Evolutionary conservation across 2,329 filamentous ascomycete species (phyloP).

Genomic region (Camillea tinctor): DNA sequence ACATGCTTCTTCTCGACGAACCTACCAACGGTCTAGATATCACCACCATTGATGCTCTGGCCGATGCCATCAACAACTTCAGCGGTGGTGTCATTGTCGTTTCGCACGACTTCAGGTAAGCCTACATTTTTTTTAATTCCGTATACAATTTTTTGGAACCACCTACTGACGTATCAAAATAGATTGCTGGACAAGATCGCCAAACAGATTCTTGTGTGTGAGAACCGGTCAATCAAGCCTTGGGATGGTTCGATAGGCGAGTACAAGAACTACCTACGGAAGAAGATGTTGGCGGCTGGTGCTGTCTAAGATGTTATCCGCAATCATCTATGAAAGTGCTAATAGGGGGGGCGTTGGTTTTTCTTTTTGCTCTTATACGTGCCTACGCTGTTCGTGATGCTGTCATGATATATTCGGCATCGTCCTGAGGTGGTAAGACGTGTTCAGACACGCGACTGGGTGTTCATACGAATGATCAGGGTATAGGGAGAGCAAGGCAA

Average conservation of each 20-base stretch:
- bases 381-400: background rate
- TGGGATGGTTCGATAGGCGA: conserved; percentile 90
- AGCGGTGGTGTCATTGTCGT: conserved; percentile 97
- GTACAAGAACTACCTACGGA: conserved; percentile 98
- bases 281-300: conserved; percentile 94
- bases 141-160: background rate
- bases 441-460: background rate
- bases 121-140: too few relatives aligned
- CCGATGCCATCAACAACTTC: conserved; percentile 95
- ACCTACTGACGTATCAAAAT: conserved; percentile 18
- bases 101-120: conserved; percentile 97
- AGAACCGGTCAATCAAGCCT: conserved; percentile 88
- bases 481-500: conserved; percentile 1
- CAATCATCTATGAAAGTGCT: background rate
- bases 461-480: background rate
- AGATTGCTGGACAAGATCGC: conserved; percentile 99
- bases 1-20: conserved; percentile 98
- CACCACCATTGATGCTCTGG: conserved; percentile 94
- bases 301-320: conserved; percentile 65
- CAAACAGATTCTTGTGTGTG: conserved; percentile 99
- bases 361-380: background rate
- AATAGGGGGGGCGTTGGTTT: background rate
- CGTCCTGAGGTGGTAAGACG: background rate
- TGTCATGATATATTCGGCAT: background rate
- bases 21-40: conserved; percentile 99